Evolutionary conservation across 2,329 filamentous ascomycete species (phyloP).

Genomic region (Aspergillus fijiensis): DNA sequence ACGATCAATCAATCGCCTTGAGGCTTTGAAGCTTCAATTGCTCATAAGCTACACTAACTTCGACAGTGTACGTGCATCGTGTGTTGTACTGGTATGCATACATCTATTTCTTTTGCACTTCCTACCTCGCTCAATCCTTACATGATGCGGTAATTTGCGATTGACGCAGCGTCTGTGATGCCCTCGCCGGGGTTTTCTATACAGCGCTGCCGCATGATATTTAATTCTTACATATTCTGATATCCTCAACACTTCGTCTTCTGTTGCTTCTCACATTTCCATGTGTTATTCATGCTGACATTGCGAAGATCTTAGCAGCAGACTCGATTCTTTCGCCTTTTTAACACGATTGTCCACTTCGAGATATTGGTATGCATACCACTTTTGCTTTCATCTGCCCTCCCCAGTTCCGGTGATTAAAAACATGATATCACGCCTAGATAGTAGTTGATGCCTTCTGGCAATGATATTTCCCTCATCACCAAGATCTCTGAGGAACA

Average conservation of each 20-base stretch:
- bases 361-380: conserved; percentile 26
- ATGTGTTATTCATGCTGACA: conserved; percentile 23
- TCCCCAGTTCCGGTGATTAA: conserved; percentile 61
- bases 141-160: conserved; percentile 99
- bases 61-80: not conserved
- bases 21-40: not conserved
- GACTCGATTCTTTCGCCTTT: conserved; percentile 5
- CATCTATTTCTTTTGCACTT: conserved; percentile 2
- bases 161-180: conserved; percentile 81
- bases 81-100: conserved; percentile 26
- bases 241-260: conserved; percentile 22
- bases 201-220: conserved; percentile 79
- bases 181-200: conserved; percentile 84
- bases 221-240: conserved; percentile 99
- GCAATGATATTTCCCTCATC: conserved; percentile 58
- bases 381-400: not conserved
- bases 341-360: not conserved
- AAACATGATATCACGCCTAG: conserved; percentile 58
- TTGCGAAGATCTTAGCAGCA: conserved; percentile 21
- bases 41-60: not conserved
- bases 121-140: conserved; percentile 19
- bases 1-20: not conserved
- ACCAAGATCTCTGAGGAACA: conserved; percentile 69
- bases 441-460: conserved; percentile 65
- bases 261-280: not conserved